Percentiles rank a stretch among this genome's conserved stretches.
Evolutionary conservation across 2,329 filamentous ascomycete genomes (phyloP).

Genomic region (Dactylellina cionopaga): DNA sequence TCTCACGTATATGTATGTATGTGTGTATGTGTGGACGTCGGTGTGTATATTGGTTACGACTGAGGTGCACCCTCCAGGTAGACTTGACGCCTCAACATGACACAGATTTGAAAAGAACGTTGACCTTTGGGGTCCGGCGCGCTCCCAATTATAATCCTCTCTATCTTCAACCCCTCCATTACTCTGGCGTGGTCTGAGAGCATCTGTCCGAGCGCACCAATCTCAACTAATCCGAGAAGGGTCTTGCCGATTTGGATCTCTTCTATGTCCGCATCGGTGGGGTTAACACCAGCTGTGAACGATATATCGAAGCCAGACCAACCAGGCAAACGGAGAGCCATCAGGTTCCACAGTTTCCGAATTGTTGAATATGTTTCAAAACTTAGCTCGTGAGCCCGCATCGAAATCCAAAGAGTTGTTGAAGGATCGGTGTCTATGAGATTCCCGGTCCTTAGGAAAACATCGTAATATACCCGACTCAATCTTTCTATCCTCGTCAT

Average conservation of each 20-base stretch:
- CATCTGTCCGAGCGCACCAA: conserved; percentile 17
- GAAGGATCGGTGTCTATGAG: background rate
- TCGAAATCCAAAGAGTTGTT: conserved; percentile 15
- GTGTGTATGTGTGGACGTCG: too few relatives aligned
- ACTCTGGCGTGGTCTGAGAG: conserved; percentile 15
- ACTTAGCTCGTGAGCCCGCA: conserved; percentile 15
- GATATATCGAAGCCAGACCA: conserved; percentile 21
- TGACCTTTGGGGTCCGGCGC: background rate
- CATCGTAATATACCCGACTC: conserved; percentile 19
- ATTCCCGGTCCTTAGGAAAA: conserved; percentile 3
- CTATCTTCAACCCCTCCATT: conserved; percentile 10
- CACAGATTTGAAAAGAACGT: conserved; percentile 14
- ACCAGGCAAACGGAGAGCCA: conserved; percentile 1
- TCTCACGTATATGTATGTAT: too few relatives aligned
- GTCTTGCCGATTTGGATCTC: conserved; percentile 27
- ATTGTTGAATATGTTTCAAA: conserved; percentile 9
- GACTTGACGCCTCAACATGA: conserved; percentile 13
- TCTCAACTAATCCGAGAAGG: conserved; percentile 23
- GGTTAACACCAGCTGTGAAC: background rate
- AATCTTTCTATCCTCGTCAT: background rate
- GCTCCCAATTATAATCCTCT: conserved; percentile 12
- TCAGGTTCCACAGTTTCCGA: conserved; percentile 11
- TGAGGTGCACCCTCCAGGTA: too few relatives aligned
- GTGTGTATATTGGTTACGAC: too few relatives aligned
- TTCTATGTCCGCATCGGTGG: conserved; percentile 1